Conservation (phyloP, 306 rosid species). For the Quillaja saponaria region DNA sequence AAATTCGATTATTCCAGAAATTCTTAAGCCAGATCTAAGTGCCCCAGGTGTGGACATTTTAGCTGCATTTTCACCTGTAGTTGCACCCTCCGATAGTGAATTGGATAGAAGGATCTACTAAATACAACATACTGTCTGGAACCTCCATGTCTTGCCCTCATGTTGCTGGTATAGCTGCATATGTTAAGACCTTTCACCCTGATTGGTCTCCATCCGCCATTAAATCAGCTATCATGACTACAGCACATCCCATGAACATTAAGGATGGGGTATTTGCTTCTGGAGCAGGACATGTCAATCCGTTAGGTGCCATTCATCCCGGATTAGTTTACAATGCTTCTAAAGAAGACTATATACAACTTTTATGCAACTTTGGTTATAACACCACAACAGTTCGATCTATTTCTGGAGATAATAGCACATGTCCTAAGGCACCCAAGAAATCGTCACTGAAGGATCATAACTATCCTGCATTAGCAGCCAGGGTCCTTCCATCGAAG, state of each 20-base stretch:
- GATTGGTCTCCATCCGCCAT: slow-evolving; percentile 37
- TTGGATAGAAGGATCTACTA: slow-evolving; percentile 4
- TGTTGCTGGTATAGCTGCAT: slow-evolving; percentile 37
- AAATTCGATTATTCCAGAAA: slow-evolving; percentile 9
- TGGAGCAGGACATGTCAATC: slow-evolving; percentile 43
- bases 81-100: background rate
- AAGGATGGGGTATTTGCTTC: slow-evolving; percentile 27
- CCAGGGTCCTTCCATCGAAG: background rate
- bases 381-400: background rate
- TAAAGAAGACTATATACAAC: slow-evolving; percentile 29
- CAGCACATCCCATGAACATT: slow-evolving; percentile 22
- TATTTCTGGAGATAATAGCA: slow-evolving; percentile 11
- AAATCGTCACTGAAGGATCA: slow-evolving; percentile 1
- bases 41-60: slow-evolving; percentile 37
- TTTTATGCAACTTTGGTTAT: slow-evolving; percentile 28
- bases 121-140: slow-evolving; percentile 30
- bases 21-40: slow-evolving; percentile 40
- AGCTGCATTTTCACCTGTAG: slow-evolving; percentile 36
- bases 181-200: slow-evolving; percentile 30
- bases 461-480: slow-evolving; percentile 26
- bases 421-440: background rate
- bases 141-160: slow-evolving; percentile 46
- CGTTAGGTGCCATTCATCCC: slow-evolving; percentile 27
- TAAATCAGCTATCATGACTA: slow-evolving; percentile 36
- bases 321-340: slow-evolving; percentile 34